These are phyloP conservation scores for Mangifera indica DNA, from an alignment of 345 rosid species.

Conservation along the genomic window DNA sequence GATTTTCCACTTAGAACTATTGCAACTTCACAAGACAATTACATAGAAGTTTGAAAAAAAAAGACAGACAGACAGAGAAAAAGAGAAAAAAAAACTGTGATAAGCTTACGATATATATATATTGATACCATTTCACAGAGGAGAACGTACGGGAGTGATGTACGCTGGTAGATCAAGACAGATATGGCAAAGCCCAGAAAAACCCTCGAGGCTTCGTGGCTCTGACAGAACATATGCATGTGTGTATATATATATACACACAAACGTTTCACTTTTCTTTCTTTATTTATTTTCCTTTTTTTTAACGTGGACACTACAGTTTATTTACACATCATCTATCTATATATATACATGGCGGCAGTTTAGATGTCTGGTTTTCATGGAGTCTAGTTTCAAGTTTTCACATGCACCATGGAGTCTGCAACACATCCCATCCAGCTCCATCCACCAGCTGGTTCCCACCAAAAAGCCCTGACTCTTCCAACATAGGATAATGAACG, in stretches of 20 bases:
- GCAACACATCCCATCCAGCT: constrained; percentile 55
- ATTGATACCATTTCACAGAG: neutral
- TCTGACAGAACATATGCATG: neutral
- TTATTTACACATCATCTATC: constrained; percentile 7
- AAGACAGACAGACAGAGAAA: too few species aligned
- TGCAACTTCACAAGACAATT: neutral
- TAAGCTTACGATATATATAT: too few species aligned
- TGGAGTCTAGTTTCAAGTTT: neutral
- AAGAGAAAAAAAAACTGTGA: neutral
- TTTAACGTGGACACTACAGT: neutral
- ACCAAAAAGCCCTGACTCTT: constrained; percentile 41
- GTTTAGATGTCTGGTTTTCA: neutral
- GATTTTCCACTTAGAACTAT: too few species aligned
- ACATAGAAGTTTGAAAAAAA: neutral
- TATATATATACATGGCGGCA: neutral
- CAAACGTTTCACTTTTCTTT: too few species aligned
- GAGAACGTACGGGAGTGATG: neutral
- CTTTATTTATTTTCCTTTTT: too few species aligned
- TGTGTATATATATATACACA: neutral
- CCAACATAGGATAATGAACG: constrained; percentile 59
- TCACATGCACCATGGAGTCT: constrained; percentile 59
- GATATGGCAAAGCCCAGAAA: constrained; percentile 8
- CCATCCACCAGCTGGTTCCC: constrained; percentile 43
- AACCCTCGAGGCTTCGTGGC: constrained; percentile 7
- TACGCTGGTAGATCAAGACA: neutral